Conservation (phyloP, 805 yeast genomes). For the Jamesozyma rosinii region DNA sequence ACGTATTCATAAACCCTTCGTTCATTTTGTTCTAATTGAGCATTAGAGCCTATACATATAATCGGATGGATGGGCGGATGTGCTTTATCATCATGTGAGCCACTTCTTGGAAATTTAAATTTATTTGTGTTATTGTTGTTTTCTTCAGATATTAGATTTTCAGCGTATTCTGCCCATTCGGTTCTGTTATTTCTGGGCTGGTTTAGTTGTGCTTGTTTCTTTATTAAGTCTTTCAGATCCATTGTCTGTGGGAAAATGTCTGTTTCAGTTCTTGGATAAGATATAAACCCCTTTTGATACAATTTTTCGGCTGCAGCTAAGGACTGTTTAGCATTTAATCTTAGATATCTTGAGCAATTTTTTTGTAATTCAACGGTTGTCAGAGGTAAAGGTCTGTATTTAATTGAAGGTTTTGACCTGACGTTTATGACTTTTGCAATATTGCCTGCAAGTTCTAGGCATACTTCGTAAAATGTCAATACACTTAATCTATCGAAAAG, state of each 20-base stretch:
- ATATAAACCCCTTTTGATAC: conserved; percentile 76
- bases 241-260: conserved; percentile 71
- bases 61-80: conserved; percentile 97
- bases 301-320: conserved; percentile 73
- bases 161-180: conserved; percentile 84
- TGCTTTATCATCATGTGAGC: conserved; percentile 83
- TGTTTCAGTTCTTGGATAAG: conserved; percentile 97
- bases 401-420: conserved; percentile 54
- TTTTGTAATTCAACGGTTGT: conserved; percentile 93
- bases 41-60: conserved; percentile 28
- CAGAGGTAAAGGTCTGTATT: conserved; percentile 78
- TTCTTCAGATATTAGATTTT: conserved; percentile 16
- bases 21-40: conserved; percentile 32
- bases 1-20: conserved; percentile 78
- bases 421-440: conserved; percentile 44
- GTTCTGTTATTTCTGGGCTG: conserved; percentile 38
- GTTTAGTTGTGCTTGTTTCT: conserved; percentile 40
- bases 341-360: conserved; percentile 65
- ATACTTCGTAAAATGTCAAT: conserved; percentile 55
- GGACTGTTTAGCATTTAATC: conserved; percentile 71
- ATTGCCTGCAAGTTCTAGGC: conserved; percentile 39
- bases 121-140: conserved; percentile 27
- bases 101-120: conserved; percentile 64
- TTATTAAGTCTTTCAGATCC: conserved; percentile 56
- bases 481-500: conserved; percentile 67